Conservation (phyloP, 1,284 basidiomycete genomes). For the Cutaneotrichosporon sp. region DNA sequence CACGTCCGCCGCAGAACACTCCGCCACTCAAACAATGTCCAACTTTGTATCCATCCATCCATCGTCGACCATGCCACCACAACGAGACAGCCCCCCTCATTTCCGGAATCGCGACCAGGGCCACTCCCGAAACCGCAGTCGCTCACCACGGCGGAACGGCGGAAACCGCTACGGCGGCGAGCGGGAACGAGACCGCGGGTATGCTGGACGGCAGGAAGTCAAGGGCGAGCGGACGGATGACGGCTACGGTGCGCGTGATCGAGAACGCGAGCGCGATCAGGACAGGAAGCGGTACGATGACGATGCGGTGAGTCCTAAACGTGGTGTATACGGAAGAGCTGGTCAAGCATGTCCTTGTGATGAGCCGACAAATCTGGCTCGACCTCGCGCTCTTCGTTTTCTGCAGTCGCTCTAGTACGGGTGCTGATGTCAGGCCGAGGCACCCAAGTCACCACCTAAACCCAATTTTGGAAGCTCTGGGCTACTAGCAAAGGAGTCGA, state of each 20-base stretch:
- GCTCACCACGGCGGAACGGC: slow-evolving; percentile 10
- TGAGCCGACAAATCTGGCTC: no score
- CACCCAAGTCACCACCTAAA: slow-evolving; percentile 42
- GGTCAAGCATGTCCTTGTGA: no score
- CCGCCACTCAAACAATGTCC: neutral
- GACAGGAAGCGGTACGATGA: slow-evolving; percentile 42
- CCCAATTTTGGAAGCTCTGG: slow-evolving; percentile 87
- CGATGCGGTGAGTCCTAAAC: slow-evolving; percentile 21
- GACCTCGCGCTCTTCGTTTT: no score
- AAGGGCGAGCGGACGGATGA: slow-evolving; percentile 11
- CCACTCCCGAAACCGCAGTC: slow-evolving; percentile 1
- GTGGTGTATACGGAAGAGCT: no score
- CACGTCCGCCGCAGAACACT: no score
- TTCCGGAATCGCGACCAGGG: neutral
- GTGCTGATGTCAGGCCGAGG: slow-evolving; percentile 6
- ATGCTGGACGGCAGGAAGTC: slow-evolving; percentile 4
- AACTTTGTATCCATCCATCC: neutral
- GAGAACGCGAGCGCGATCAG: slow-evolving; percentile 37
- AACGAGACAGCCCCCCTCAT: slow-evolving; percentile 16
- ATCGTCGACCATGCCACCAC: neutral
- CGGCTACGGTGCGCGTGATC: slow-evolving; percentile 21
- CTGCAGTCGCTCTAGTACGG: no score
- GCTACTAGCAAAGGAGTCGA: slow-evolving; percentile 88
- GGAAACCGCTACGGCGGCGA: no score
- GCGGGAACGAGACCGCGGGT: slow-evolving; percentile 9